Conservation (phyloP, 2,329 filamentous ascomycete species). For the Fusarium agapanthi region DNA sequence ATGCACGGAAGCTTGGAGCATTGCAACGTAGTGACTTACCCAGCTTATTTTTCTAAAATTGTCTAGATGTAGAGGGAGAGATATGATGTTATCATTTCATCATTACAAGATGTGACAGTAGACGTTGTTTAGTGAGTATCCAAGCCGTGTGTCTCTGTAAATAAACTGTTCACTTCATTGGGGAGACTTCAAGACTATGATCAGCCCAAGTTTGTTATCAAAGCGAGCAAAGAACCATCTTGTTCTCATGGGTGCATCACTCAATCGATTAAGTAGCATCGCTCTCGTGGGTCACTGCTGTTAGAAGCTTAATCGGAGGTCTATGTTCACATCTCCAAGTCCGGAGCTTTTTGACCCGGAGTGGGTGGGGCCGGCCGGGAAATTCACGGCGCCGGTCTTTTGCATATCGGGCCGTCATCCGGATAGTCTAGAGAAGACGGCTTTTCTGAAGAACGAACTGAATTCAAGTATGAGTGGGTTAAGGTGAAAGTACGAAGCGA, state of each 20-base stretch:
- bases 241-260: rapidly evolving
- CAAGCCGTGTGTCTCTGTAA: not conserved
- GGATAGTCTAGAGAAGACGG: not conserved
- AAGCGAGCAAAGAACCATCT: not conserved
- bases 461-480: too few relatives aligned
- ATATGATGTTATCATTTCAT: constrained; percentile 6
- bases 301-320: not conserved
- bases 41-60: not conserved
- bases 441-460: too few relatives aligned
- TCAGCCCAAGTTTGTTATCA: not conserved
- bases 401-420: not conserved
- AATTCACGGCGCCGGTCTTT: not conserved
- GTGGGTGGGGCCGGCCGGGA: not conserved
- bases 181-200: too few relatives aligned
- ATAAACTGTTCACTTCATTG: not conserved
- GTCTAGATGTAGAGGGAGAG: not conserved
- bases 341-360: not conserved
- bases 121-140: not conserved
- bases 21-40: not conserved
- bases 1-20: constrained; percentile 5
- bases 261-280: not conserved
- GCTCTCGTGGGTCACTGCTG: too few relatives aligned
- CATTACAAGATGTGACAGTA: not conserved
- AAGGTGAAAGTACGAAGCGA: too few relatives aligned
- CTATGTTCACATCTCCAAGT: not conserved